Conservation (phyloP, 768 basidiomycete genomes). For the Rhizopogon vulgaris region DNA sequence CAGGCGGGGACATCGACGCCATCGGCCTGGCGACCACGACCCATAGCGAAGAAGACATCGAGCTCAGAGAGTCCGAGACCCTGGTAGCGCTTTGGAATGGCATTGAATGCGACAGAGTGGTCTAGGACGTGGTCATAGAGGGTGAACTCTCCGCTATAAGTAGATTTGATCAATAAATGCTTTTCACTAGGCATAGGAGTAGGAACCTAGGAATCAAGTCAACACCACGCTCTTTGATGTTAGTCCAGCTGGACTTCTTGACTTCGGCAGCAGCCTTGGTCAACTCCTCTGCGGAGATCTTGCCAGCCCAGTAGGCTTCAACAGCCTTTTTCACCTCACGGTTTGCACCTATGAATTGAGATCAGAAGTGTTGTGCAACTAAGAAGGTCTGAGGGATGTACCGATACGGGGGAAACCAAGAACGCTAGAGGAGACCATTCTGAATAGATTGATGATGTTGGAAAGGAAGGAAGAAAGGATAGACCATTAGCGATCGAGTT, state of each 20-base stretch:
- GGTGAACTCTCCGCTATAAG: constrained; percentile 88
- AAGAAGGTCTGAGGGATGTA: constrained; percentile 14
- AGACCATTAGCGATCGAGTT: background rate
- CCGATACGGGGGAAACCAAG: constrained; percentile 94
- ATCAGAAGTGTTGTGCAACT: constrained; percentile 1
- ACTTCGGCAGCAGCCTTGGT: constrained; percentile 83
- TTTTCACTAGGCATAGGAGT: constrained; percentile 4
- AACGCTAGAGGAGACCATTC: constrained; percentile 78
- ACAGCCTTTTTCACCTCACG: constrained; percentile 97
- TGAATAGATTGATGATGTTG: constrained; percentile 11
- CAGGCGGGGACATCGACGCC: constrained; percentile 94
- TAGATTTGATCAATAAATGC: constrained; percentile 13
- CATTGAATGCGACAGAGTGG: constrained; percentile 94
- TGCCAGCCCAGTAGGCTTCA: constrained; percentile 97
- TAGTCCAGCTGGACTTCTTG: constrained; percentile 84
- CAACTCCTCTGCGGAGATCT: constrained; percentile 81
- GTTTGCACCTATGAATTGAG: constrained; percentile 59
- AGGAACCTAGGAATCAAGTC: constrained; percentile 86
- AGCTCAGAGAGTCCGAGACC: constrained; percentile 81
- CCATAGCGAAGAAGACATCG: constrained; percentile 98
- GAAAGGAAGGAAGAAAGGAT: constrained; percentile 11
- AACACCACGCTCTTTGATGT: constrained; percentile 78
- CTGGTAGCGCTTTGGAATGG: constrained; percentile 90
- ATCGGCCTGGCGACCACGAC: constrained; percentile 92
- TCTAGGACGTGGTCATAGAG: constrained; percentile 99